A percentile compares a stretch with the other conserved stretches of the same genome.
These are phyloP conservation scores for Plenodomus lindquistii DNA, from an alignment of 2,329 filamentous ascomycete genomes.

Conservation along the genomic window DNA sequence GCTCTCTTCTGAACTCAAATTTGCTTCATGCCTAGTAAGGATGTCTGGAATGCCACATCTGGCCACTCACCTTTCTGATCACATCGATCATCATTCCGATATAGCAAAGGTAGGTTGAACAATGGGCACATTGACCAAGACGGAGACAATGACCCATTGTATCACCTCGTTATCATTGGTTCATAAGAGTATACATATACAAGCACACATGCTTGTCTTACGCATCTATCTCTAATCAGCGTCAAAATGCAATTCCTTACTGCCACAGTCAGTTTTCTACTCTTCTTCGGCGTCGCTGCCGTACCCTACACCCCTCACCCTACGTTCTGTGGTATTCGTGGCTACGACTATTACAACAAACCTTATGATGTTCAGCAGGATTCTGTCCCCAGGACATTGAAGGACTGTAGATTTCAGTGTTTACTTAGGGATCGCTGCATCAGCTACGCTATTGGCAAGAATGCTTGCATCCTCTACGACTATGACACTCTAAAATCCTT, in stretches of 20 bases:
- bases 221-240: neutral
- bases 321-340: neutral
- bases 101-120: neutral
- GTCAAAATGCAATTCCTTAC: neutral
- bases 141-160: neutral
- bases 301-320: neutral
- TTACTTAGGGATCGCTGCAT: too few relatives aligned
- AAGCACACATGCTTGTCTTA: neutral
- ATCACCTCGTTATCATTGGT: neutral
- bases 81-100: neutral
- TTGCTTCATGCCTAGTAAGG: too few relatives aligned
- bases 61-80: neutral
- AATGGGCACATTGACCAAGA: neutral
- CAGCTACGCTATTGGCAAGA: too few relatives aligned
- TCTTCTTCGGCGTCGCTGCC: neutral
- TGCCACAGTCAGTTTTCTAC: neutral
- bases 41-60: too few relatives aligned
- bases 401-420: too few relatives aligned
- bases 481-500: too few relatives aligned
- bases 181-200: neutral
- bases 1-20: too few relatives aligned
- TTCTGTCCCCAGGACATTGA: too few relatives aligned
- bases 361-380: neutral
- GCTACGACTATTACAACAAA: neutral
- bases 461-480: too few relatives aligned